These are phyloP conservation scores for Trichoderma reesei DNA, from an alignment of 495 filamentous ascomycete species.

Conservation along the genomic window DNA sequence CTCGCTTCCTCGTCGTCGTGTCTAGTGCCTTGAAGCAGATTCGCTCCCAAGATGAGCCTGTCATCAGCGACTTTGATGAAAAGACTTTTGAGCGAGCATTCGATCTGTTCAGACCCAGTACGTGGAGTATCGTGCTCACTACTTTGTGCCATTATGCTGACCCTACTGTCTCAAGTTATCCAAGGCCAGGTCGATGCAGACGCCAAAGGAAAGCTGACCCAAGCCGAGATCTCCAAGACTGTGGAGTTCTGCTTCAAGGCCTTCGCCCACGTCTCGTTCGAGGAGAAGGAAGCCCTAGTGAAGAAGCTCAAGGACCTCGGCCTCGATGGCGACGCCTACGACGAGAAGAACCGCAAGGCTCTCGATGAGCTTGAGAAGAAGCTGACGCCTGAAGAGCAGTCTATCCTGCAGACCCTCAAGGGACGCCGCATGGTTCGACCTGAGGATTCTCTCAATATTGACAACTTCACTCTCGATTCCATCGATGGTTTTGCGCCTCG, in stretches of 20 bases:
- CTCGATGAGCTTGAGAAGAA: constrained; percentile 5
- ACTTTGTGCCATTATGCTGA: background rate
- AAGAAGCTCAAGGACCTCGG: background rate
- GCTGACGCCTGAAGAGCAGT: constrained; percentile 25
- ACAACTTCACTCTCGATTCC: constrained; percentile 25
- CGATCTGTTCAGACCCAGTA: constrained; percentile 29
- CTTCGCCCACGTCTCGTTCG: constrained; percentile 17
- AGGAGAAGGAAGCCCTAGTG: background rate
- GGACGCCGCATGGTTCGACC: constrained; percentile 16
- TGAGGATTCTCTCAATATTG: constrained; percentile 26
- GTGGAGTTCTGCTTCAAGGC: constrained; percentile 32
- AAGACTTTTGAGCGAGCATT: constrained; percentile 39
- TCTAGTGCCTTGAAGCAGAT: constrained; percentile 38
- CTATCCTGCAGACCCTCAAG: constrained; percentile 24
- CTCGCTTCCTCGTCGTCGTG: constrained; percentile 41
- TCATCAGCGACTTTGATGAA: constrained; percentile 30
- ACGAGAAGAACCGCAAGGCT: constrained; percentile 13
- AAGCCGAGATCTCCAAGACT: constrained; percentile 26
- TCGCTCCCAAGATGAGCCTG: constrained; percentile 21
- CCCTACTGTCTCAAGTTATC: constrained; percentile 19
- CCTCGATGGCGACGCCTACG: constrained; percentile 7
- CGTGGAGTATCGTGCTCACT: background rate
- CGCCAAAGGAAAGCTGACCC: constrained; percentile 22
- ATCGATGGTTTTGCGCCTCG: constrained; percentile 27
- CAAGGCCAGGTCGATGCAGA: constrained; percentile 29